Evolutionary conservation across 2,329 filamentous ascomycete genomes (phyloP), one percentile per base, ranked within the genome.

Genomic region (Curvularia verruculosa): DNA sequence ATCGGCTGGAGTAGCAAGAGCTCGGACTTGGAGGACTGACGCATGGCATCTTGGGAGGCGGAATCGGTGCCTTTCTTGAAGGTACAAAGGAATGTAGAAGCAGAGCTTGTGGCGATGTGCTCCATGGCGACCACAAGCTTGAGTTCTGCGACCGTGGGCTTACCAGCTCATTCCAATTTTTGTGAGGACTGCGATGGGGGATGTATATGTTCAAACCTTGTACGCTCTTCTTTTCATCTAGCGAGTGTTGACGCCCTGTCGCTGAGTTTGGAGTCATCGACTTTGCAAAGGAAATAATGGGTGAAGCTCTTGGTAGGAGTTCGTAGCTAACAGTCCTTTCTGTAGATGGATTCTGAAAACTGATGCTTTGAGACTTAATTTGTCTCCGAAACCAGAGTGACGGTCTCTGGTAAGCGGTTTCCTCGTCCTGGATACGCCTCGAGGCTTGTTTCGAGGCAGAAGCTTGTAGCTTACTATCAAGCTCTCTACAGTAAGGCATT

Each of bases 141-240:
- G 68, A 72, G 45, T 67, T 71, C 29, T 68, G 68, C 3, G 71
- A 73, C 19, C 67, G 65, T n/a, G 70, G 64, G n/a, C 61, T 68
- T 13, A 36, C 47, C 9, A 65, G 39, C n/a, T 62, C 58, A 1
- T 46, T 51, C 2, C 55, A 46, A 29, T 41, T 36, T 45, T 52
- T 34, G 49, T 43, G n/a, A 37, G 46, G 45, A 13, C 65, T 47
- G 3, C 54, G 59, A 12, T 46, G 45, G 0, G 69, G 68, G 39
- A 74, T 72, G 10, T 61, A 60, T 13, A 73, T 64, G 37, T 55
- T 59, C 21, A 73, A 50, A 0, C 68, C 66, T 36, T 58, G 59
- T 36, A 65, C 57, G 23, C 62, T 71, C n/a, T 68, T 53, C 29
- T 56, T 61, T 39, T 57, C 41, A 9, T 53, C 51, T n/a, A 61